Percentiles rank a stretch among this genome's conserved stretches.
Conservation (phyloP, 345 rosid genomes). For the Salix suchowensis region DNA sequence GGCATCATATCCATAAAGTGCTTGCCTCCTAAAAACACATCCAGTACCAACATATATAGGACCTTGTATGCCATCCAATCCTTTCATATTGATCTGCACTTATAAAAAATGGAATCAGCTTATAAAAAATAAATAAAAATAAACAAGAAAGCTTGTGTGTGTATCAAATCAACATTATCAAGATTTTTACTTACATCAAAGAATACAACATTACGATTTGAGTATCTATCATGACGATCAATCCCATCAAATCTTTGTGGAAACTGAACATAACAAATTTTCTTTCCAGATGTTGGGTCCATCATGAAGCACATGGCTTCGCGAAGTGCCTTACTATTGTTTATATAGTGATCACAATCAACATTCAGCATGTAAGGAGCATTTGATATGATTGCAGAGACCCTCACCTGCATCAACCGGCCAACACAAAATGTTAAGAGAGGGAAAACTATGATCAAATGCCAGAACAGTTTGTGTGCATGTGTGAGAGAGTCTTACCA, state of each 20-base stretch:
- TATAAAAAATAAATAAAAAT: background rate
- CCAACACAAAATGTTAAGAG: conserved; percentile 1
- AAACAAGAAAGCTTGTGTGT: background rate
- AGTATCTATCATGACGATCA: conserved; percentile 17
- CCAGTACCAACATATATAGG: conserved; percentile 96
- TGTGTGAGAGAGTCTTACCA: conserved; percentile 39
- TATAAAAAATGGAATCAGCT: conserved; percentile 1
- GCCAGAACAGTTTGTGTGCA: background rate
- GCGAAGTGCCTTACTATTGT: conserved; percentile 14
- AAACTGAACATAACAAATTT: conserved; percentile 16
- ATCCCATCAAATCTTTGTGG: conserved; percentile 22
- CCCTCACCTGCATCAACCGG: conserved; percentile 8
- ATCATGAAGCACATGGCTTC: conserved; percentile 22
- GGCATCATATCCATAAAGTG: conserved; percentile 82
- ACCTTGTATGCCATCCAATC: conserved; percentile 88
- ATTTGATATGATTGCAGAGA: conserved; percentile 16
- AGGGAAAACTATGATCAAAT: background rate
- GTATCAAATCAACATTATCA: background rate
- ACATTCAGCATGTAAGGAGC: conserved; percentile 20
- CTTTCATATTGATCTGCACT: conserved; percentile 89
- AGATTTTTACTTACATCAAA: conserved; percentile 12
- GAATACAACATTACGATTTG: conserved; percentile 17
- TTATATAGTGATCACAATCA: conserved; percentile 18
- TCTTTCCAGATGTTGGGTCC: conserved; percentile 16
- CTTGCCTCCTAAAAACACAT: conserved; percentile 85